These are phyloP conservation scores for Aquilaria yunnanensis DNA, from an alignment of 345 rosid species.

Conservation along the genomic window DNA sequence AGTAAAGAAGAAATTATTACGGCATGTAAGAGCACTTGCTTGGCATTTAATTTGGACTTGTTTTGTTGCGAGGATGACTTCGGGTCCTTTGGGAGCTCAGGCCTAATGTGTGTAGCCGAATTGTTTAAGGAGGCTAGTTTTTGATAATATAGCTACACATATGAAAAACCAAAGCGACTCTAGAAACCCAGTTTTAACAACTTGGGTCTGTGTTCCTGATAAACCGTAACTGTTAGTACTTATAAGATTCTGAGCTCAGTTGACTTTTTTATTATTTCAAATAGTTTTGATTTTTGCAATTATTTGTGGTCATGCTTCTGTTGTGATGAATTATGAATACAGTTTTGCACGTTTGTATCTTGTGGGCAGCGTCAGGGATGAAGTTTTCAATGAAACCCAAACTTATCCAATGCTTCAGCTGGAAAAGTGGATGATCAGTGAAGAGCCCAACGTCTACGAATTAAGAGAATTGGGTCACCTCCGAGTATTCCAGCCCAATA, in stretches of 20 bases:
- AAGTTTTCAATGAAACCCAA: no score
- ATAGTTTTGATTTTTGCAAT: neutral
- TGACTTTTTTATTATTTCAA: neutral
- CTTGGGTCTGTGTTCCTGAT: constrained; percentile 24
- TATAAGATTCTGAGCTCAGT: neutral
- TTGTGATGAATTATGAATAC: constrained; percentile 13
- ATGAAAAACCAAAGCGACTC: constrained; percentile 13
- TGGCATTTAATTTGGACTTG: constrained; percentile 59
- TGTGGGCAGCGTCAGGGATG: no score
- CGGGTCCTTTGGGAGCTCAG: constrained; percentile 60
- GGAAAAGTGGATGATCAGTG: no score
- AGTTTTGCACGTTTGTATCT: neutral
- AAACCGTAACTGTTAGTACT: constrained; percentile 20
- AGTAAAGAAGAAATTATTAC: constrained; percentile 46
- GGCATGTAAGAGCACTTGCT: constrained; percentile 86
- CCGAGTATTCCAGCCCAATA: no score
- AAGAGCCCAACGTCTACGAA: no score
- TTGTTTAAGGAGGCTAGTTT: constrained; percentile 82
- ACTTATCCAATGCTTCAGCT: no score
- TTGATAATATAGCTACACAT: constrained; percentile 55
- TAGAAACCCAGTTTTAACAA: no score
- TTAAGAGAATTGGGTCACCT: no score
- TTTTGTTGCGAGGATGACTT: constrained; percentile 81
- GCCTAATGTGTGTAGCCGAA: constrained; percentile 53
- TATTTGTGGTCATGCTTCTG: constrained; percentile 8